Evolutionary conservation across 2,329 filamentous ascomycete species (phyloP).

Genomic region (Alternaria triticina): DNA sequence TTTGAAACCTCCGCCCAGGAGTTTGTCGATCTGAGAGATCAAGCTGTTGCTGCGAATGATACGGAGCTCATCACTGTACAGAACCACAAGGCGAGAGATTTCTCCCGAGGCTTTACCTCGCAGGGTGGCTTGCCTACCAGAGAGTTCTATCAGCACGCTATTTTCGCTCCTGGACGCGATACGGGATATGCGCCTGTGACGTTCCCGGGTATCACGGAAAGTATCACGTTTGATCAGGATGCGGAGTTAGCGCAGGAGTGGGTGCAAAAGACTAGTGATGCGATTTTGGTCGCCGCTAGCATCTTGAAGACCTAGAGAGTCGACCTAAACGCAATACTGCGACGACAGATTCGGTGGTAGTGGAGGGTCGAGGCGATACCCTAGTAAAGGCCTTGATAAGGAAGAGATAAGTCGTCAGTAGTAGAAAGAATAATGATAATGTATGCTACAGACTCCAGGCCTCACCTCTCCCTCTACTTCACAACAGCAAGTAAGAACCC

Average conservation of each 20-base stretch:
- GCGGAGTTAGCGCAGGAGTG: constrained; percentile 40
- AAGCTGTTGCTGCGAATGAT: constrained; percentile 38
- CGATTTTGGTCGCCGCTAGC: constrained; percentile 40
- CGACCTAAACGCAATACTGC: neutral
- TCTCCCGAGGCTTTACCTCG: constrained; percentile 54
- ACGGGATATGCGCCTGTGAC: constrained; percentile 49
- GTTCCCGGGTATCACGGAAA: constrained; percentile 48
- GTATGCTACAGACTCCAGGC: neutral
- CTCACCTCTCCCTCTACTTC: constrained; percentile 23
- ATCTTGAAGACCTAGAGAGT: constrained; percentile 40
- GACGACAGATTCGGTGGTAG: neutral
- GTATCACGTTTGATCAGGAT: constrained; percentile 42
- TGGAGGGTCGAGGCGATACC: neutral
- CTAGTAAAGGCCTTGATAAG: neutral
- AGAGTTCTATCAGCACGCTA: constrained; percentile 55
- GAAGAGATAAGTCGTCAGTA: neutral
- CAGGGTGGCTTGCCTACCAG: constrained; percentile 55
- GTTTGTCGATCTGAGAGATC: constrained; percentile 37
- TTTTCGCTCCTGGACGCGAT: constrained; percentile 56
- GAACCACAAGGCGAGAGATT: constrained; percentile 56
- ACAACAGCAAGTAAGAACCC: constrained; percentile 53
- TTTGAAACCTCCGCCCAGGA: constrained; percentile 41
- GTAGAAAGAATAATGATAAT: constrained; percentile 5
- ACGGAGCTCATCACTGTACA: constrained; percentile 41
- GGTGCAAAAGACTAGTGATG: constrained; percentile 44